phyloP scores from a whole-genome alignment of 2,329 filamentous ascomycete species.

The Exophiala calicioides region DNA sequence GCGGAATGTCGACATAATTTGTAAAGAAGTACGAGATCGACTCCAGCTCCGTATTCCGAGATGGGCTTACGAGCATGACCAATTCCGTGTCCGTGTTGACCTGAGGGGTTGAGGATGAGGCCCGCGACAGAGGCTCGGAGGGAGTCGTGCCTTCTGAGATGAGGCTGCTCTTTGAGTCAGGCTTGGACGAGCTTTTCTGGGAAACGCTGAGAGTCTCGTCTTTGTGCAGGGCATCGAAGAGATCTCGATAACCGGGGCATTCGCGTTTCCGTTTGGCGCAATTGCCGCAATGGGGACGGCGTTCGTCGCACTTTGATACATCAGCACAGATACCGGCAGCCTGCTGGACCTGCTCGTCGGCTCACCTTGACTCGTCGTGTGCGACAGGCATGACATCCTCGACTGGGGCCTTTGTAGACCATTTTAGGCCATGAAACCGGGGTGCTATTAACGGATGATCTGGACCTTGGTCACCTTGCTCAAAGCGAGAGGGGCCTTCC shows the following conservation, averaged over 20 bases:
- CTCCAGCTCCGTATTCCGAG: constrained; percentile 16
- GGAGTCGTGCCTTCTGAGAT: neutral
- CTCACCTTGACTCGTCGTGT: constrained; percentile 24
- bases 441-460: no score
- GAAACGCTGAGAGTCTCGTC: constrained; percentile 13
- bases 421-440: no score
- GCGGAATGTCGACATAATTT: constrained; percentile 27
- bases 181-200: constrained; percentile 8
- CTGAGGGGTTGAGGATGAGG: neutral
- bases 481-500: no score
- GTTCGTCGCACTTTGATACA: constrained; percentile 21
- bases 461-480: no score
- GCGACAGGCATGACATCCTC: constrained; percentile 21
- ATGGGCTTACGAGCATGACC: constrained; percentile 9
- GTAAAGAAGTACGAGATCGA: constrained; percentile 23
- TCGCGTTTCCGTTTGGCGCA: constrained; percentile 20
- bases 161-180: constrained; percentile 1
- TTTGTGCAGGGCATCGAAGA: constrained; percentile 22
- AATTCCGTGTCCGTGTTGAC: neutral
- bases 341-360: neutral
- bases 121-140: neutral
- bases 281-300: constrained; percentile 21
- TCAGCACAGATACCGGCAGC: constrained; percentile 4
- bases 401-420: constrained; percentile 28
- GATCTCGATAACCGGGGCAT: constrained; percentile 22